These are phyloP conservation scores for Arctium lappa DNA, from an alignment of 129 eudicot species.

Conservation along the genomic window DNA sequence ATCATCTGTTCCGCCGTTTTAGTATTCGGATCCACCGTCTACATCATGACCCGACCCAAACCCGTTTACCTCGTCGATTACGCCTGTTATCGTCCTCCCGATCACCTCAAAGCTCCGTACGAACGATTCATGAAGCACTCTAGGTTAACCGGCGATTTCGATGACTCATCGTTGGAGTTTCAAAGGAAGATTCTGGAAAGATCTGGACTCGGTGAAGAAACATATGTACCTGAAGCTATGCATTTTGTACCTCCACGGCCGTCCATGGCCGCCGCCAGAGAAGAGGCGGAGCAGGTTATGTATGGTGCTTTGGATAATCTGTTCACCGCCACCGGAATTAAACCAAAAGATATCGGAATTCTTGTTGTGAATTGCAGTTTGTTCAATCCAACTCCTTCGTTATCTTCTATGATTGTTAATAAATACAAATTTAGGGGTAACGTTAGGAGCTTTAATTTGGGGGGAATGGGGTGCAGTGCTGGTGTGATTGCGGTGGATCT, in stretches of 20 bases:
- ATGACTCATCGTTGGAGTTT: slow-evolving; percentile 54
- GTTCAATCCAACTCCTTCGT: slow-evolving; percentile 70
- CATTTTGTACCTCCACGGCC: slow-evolving; percentile 57
- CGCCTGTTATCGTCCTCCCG: slow-evolving; percentile 54
- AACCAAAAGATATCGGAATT: slow-evolving; percentile 64
- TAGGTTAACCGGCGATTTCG: slow-evolving; percentile 55
- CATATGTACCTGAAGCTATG: slow-evolving; percentile 72
- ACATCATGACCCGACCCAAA: slow-evolving; percentile 65
- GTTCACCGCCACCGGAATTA: slow-evolving; percentile 38
- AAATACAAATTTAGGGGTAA: slow-evolving; percentile 74
- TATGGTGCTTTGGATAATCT: slow-evolving; percentile 56
- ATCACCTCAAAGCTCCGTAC: slow-evolving; percentile 45
- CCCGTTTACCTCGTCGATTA: slow-evolving; percentile 63
- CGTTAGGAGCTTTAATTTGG: slow-evolving; percentile 57
- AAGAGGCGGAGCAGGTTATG: slow-evolving; percentile 78
- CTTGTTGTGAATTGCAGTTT: slow-evolving; percentile 76
- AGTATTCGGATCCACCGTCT: slow-evolving; percentile 67
- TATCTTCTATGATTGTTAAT: slow-evolving; percentile 69
- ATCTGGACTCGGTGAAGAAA: slow-evolving; percentile 67
- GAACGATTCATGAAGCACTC: slow-evolving; percentile 53
- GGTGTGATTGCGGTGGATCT: slow-evolving; percentile 69
- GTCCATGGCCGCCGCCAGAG: slow-evolving; percentile 72
- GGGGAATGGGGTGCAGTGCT: slow-evolving; percentile 83
- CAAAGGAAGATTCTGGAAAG: slow-evolving; percentile 58
- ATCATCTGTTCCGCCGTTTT: slow-evolving; percentile 43